Conservation (phyloP, 1,139 yeast genomes). For the Suhomyces guaymorum region DNA sequence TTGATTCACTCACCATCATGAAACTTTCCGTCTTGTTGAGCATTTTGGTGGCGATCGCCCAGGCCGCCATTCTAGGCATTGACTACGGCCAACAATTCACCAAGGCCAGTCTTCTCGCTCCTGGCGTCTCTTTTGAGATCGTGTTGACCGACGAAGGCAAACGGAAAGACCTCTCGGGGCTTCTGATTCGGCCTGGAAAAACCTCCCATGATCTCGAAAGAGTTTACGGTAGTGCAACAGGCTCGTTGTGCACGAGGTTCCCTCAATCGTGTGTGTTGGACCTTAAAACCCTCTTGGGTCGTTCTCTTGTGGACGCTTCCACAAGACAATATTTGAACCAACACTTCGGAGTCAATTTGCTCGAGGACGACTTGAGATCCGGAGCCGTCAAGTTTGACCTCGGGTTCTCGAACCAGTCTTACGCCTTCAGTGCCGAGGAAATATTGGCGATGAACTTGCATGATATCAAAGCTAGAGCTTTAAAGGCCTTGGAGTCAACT, state of each 20-base stretch:
- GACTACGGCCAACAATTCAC: conserved; percentile 90
- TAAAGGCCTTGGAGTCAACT: conserved; percentile 33
- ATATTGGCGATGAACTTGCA: conserved; percentile 78
- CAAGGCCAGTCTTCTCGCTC: conserved; percentile 88
- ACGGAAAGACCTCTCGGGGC: conserved; percentile 81
- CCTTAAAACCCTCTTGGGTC: conserved; percentile 72
- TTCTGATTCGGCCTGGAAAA: conserved; percentile 56
- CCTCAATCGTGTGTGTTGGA: conserved; percentile 72
- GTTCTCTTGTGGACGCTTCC: conserved; percentile 48
- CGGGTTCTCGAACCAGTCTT: conserved; percentile 45
- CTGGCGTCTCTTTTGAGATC: conserved; percentile 84
- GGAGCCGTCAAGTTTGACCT: conserved; percentile 59
- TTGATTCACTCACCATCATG: too few relatives aligned
- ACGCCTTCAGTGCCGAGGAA: conserved; percentile 63
- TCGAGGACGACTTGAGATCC: conserved; percentile 38
- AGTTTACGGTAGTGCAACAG: conserved; percentile 75
- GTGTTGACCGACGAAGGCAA: conserved; percentile 88
- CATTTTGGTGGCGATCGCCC: conserved; percentile 18
- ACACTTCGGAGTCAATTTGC: conserved; percentile 65
- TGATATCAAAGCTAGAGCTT: conserved; percentile 68
- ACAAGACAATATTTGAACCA: conserved; percentile 45
- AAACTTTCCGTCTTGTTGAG: conserved; percentile 12
- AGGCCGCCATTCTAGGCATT: conserved; percentile 75
- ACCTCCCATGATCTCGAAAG: conserved; percentile 58
- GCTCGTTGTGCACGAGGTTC: conserved; percentile 67